Base-by-base conservation (phyloP, 306 rosid genomes). In the Nissolia schottii region DNA sequence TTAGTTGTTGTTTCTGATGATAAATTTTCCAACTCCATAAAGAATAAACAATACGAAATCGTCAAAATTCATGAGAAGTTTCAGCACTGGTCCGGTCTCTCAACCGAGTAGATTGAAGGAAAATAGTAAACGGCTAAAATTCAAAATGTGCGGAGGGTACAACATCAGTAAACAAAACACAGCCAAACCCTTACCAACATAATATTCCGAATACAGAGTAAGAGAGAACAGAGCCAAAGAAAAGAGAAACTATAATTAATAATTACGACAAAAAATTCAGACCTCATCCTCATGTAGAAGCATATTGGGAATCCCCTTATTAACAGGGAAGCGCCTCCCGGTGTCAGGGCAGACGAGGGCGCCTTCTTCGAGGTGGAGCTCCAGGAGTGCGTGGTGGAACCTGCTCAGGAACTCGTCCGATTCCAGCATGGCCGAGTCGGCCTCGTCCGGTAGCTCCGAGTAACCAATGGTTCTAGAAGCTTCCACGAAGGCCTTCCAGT, bases 241-340 rank as follows among this genome's bases (percentile, higher is more conserved):
- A 22, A 19, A 41, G 49, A 31, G 4, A 20, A 59, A 20, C 43
- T 27, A n/a, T 14, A 20, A 56, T 9, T 38, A 40, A 38, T 6
- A 12, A 67, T n/a, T n/a, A 38, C 12, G 13, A 32, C 28, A 35
- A 24, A 68, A 58, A 41, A 0, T 31, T 91, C 90, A 94, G 55
- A 94, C 97, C 85, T 94, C 96, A 13, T 94, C 96, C 60, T 91
- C 97, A 15, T 91, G 99, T 48, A 94, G 97, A 56, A 91, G 90
- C 97, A 94, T 83, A 71, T 91, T 94, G 13, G 99, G 99, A 43
- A 89, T 91, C 0, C 99, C 97, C 78, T 91, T 94, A 3, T 3
- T 86, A 11, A 94, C 89, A 0, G 96, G 96, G 67, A 91, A 94
- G n/a, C 84, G 74, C 3, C 99, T 85, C 35, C 80, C 89, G 0